These are phyloP conservation scores for Beverwykella pulmonaria DNA, from an alignment of 495 filamentous ascomycete genomes.

Conservation along the genomic window DNA sequence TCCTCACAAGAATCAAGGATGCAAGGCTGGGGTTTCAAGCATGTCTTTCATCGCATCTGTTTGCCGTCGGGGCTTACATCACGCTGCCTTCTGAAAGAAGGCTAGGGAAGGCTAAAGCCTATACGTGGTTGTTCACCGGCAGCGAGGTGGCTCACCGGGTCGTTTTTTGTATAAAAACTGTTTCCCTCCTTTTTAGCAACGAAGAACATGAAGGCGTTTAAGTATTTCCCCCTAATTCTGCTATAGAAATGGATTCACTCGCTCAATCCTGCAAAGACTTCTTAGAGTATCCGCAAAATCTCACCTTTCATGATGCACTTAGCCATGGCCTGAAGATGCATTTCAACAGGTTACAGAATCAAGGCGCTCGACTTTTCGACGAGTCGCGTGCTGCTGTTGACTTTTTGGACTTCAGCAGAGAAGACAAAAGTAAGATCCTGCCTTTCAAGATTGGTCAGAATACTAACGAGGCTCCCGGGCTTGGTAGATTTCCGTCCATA, in stretches of 20 bases:
- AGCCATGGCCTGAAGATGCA: slow-evolving; percentile 10
- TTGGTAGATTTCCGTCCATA: not conserved
- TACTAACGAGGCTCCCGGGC: not conserved
- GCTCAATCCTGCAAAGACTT: slow-evolving; percentile 1
- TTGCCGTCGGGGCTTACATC: too few species aligned
- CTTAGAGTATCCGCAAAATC: slow-evolving; percentile 16
- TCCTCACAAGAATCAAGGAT: too few species aligned
- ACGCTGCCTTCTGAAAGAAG: too few species aligned
- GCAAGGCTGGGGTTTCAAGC: too few species aligned
- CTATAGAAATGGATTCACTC: not conserved
- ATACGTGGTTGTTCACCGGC: too few species aligned
- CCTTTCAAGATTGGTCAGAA: not conserved
- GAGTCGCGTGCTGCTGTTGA: slow-evolving; percentile 24
- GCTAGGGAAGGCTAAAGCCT: too few species aligned
- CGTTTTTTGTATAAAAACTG: too few species aligned
- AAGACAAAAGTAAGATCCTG: slow-evolving; percentile 4
- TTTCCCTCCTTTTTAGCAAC: too few species aligned
- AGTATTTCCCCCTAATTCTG: too few species aligned
- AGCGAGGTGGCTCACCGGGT: too few species aligned
- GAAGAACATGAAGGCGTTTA: not conserved
- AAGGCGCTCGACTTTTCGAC: slow-evolving; percentile 13
- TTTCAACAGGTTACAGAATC: not conserved
- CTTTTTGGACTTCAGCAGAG: slow-evolving; percentile 17
- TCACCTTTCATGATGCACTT: slow-evolving; percentile 1
- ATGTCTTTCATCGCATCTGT: too few species aligned